These are phyloP conservation scores for Aeschynomene evenia DNA, from an alignment of 306 rosid genomes.

Conservation along the genomic window DNA sequence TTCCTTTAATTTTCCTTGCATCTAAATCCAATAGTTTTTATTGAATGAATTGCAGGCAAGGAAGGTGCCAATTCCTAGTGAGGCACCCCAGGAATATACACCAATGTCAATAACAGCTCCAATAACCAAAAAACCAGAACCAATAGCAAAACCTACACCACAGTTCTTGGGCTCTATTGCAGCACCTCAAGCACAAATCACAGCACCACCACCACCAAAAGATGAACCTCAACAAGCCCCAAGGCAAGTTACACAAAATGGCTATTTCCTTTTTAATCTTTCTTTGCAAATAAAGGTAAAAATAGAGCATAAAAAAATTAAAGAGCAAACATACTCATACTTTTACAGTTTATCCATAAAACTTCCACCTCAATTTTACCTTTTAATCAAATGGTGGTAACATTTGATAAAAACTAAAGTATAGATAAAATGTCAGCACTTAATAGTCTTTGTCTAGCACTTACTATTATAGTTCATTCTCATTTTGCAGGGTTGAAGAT, in stretches of 20 bases:
- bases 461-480: not conserved
- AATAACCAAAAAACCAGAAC: slow-evolving; percentile 21
- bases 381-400: too few species aligned
- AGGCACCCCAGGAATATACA: slow-evolving; percentile 30
- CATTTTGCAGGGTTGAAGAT: slow-evolving; percentile 37
- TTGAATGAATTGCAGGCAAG: slow-evolving; percentile 52
- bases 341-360: too few species aligned
- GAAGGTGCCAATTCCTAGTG: slow-evolving; percentile 55
- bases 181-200: not conserved
- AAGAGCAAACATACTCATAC: too few species aligned
- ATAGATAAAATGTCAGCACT: too few species aligned
- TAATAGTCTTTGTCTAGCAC: not conserved
- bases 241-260: slow-evolving; percentile 29
- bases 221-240: slow-evolving; percentile 14
- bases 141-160: slow-evolving; percentile 15
- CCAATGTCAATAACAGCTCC: not conserved
- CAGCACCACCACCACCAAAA: slow-evolving; percentile 17
- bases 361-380: not conserved
- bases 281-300: not conserved
- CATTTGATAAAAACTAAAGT: slow-evolving; percentile 1
- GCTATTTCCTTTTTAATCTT: not conserved
- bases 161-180: slow-evolving; percentile 6
- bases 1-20: slow-evolving; percentile 4
- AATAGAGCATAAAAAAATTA: too few species aligned
- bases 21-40: not conserved